These are phyloP conservation scores for Lecanicillium sp. DNA, from an alignment of 2,329 filamentous ascomycete genomes.

Conservation along the genomic window DNA sequence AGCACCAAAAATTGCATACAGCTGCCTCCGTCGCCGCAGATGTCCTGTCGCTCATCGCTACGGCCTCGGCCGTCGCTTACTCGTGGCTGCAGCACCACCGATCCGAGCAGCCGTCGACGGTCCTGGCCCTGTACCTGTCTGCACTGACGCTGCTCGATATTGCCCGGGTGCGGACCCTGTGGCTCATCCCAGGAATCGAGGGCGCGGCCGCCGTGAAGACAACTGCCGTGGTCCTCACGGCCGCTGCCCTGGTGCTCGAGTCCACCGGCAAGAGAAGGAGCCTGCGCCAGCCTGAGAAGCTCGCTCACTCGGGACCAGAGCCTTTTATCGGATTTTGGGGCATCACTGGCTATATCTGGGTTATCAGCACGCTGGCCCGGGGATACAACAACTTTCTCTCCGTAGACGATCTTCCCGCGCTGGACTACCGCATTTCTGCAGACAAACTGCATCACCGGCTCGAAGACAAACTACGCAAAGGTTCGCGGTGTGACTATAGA, in stretches of 20 bases:
- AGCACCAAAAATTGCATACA: background rate
- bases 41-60: background rate
- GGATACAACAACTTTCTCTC: constrained; percentile 28
- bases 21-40: background rate
- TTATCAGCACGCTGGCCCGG: constrained; percentile 21
- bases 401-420: constrained; percentile 26
- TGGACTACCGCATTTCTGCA: constrained; percentile 15
- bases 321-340: constrained; percentile 21
- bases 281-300: constrained; percentile 3
- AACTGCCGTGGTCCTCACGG: constrained; percentile 25
- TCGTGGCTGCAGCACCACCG: constrained; percentile 9
- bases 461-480: constrained; percentile 3
- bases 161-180: constrained; percentile 33
- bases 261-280: constrained; percentile 16
- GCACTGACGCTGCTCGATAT: constrained; percentile 36
- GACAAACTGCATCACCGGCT: constrained; percentile 8
- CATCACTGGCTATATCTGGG: constrained; percentile 24
- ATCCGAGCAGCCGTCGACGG: constrained; percentile 31
- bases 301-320: constrained; percentile 5
- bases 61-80: background rate
- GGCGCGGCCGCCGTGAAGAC: constrained; percentile 26
- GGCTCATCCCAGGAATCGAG: constrained; percentile 18
- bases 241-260: constrained; percentile 30
- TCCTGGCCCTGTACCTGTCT: constrained; percentile 33
- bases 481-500: background rate